Conservation (phyloP, 768 basidiomycete species). For the Boletus reticuloceps region DNA sequence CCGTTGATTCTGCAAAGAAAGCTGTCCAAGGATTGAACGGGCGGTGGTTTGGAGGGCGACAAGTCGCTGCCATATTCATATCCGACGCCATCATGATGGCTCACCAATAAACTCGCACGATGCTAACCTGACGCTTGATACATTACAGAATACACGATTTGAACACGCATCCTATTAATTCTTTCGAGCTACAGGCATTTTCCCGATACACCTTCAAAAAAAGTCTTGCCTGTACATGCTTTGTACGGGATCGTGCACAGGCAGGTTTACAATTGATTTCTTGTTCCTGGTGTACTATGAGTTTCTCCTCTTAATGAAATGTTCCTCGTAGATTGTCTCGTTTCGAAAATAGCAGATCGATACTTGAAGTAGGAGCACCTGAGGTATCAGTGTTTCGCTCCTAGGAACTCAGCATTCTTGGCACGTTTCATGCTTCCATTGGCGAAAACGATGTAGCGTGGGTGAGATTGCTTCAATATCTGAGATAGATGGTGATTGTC, state of each 20-base stretch:
- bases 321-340: slow-evolving; percentile 32
- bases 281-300: slow-evolving; percentile 28
- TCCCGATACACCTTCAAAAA: slow-evolving; percentile 32
- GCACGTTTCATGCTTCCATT: background rate
- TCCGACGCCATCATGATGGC: slow-evolving; percentile 94
- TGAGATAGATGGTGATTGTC: background rate
- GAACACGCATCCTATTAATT: slow-evolving; percentile 27
- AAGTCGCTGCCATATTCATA: slow-evolving; percentile 84
- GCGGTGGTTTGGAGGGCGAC: slow-evolving; percentile 94
- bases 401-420: background rate
- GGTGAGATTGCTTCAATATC: slow-evolving; percentile 7
- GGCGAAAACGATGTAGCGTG: background rate
- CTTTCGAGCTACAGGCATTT: slow-evolving; percentile 31
- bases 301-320: slow-evolving; percentile 33
- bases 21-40: slow-evolving; percentile 91
- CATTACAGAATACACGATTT: slow-evolving; percentile 28
- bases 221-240: slow-evolving; percentile 30
- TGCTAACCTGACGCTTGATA: slow-evolving; percentile 27
- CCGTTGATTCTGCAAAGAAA: slow-evolving; percentile 74
- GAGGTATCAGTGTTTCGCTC: slow-evolving; percentile 3
- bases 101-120: slow-evolving; percentile 54
- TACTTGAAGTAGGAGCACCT: slow-evolving; percentile 18
- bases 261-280: slow-evolving; percentile 38
- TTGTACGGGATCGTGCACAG: slow-evolving; percentile 33
- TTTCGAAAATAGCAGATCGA: slow-evolving; percentile 22